Percentiles rank a stretch among this genome's conserved stretches.
Conservation (phyloP, 1,284 basidiomycete species). For the Ganoderma sp. region DNA sequence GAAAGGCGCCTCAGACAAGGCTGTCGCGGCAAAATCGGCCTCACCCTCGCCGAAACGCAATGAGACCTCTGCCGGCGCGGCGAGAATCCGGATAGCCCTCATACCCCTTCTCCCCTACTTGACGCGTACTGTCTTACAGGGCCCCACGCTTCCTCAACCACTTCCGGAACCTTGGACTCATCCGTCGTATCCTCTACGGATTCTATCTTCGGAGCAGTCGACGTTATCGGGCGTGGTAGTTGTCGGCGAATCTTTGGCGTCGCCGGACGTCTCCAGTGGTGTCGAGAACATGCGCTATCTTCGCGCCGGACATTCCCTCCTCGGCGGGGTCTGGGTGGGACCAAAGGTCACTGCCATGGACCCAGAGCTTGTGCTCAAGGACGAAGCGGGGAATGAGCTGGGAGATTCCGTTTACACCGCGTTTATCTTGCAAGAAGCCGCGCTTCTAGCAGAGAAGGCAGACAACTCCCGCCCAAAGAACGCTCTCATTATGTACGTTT, state of each 20-base stretch:
- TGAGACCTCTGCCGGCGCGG: conserved; percentile 21
- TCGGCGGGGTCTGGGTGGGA: conserved; percentile 88
- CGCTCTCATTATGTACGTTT: conserved; percentile 74
- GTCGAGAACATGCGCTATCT: conserved; percentile 75
- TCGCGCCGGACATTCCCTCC: conserved; percentile 84
- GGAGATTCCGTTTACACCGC: conserved; percentile 84
- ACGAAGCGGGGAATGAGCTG: conserved; percentile 58
- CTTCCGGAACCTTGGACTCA: conserved; percentile 58
- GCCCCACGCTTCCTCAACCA: conserved; percentile 63
- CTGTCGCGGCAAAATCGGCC: conserved; percentile 11
- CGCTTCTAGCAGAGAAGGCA: conserved; percentile 59
- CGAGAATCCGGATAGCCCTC: conserved; percentile 44
- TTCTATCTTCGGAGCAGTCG: conserved; percentile 74
- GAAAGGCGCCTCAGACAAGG: conserved; percentile 24
- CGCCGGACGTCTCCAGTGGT: conserved; percentile 39
- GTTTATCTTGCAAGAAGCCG: conserved; percentile 87
- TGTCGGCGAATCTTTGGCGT: conserved; percentile 73
- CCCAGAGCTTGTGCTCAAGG: conserved; percentile 47
- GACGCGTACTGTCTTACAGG: conserved; percentile 46
- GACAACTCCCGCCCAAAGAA: conserved; percentile 45
- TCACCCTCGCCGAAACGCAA: conserved; percentile 27
- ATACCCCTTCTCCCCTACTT: conserved; percentile 46
- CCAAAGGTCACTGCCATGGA: conserved; percentile 52
- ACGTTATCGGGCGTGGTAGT: conserved; percentile 75
- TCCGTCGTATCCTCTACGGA: conserved; percentile 60